Evolutionary conservation across 1,284 basidiomycete genomes (phyloP).

Genomic region (Boletellus sp.): DNA sequence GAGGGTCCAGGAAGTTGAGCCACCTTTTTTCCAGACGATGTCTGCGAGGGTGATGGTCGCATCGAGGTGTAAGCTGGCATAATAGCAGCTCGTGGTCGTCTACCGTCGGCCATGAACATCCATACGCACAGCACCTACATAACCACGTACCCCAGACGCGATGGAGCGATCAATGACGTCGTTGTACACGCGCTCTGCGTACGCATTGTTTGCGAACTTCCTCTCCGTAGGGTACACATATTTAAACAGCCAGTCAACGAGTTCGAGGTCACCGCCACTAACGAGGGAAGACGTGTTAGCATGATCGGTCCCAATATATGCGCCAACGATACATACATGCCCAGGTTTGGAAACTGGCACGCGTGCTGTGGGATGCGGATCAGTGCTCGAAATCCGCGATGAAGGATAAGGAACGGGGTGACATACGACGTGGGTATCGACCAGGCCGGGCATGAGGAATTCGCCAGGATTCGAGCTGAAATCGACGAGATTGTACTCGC

Average conservation of each 20-base stretch:
- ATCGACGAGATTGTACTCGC: constrained; percentile 19
- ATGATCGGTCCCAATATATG: background rate
- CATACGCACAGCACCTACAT: background rate
- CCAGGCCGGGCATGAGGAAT: constrained; percentile 84
- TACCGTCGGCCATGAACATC: constrained; percentile 26
- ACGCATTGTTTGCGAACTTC: constrained; percentile 64
- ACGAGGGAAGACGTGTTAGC: background rate
- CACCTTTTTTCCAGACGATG: constrained; percentile 63
- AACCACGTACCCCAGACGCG: constrained; percentile 64
- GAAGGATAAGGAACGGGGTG: background rate
- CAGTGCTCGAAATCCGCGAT: background rate
- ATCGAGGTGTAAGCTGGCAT: constrained; percentile 78
- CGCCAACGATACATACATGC: constrained; percentile 47
- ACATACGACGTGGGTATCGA: constrained; percentile 85
- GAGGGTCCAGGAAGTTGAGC: constrained; percentile 11
- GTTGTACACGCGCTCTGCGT: constrained; percentile 69
- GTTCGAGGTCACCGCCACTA: constrained; percentile 73
- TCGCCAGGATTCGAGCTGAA: constrained; percentile 54
- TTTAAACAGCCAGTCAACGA: constrained; percentile 83
- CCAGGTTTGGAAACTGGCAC: constrained; percentile 84
- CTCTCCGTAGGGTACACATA: constrained; percentile 88
- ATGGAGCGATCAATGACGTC: constrained; percentile 75
- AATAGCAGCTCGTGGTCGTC: constrained; percentile 94
- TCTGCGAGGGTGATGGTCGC: constrained; percentile 79
- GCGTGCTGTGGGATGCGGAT: constrained; percentile 60